Base-by-base conservation (phyloP, 2,329 filamentous ascomycete genomes). In the Curvularia verruculosa region DNA sequence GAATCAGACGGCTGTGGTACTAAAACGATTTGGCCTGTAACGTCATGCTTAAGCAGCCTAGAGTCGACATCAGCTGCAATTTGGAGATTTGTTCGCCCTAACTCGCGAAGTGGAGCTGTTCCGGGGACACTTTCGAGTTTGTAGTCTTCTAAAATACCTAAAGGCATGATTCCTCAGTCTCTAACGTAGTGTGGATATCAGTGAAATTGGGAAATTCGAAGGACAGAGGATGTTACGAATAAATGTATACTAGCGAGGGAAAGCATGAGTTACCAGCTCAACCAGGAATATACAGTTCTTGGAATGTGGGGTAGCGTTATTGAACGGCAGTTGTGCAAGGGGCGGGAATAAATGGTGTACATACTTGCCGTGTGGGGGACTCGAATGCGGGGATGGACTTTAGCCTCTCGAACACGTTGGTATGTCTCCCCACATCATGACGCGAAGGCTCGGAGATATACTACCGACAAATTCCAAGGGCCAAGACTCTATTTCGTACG, bases 1-100 rank as follows among this genome's bases (percentile, higher is more conserved):
- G 82, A 80, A 39, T 64, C 78, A 48, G 78, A 81, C 0, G 82
- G 83, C 66, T 84, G 82, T 1, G 83, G 83, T 18, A 84, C 81
- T 52, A 84, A 74, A 26, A 83, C 78, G 7, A 80, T 82, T 39
- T 70, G 52, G 23, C 75, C 77, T 3, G 60, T 59, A 10, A 57
- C 31, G 52, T 69, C 66, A 37, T 68, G 66, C 48, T 69, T 69
- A 31, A 69, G 60, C 18, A 66, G 53, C 5, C 50, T 50, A 21
- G 52, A 53, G 36, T 67, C 64, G 21, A 67, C 49, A 15, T 56
- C 64, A 2, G 31, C 47, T 6, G 58, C 48, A 31, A 64, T 18
- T 40, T 67, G 64, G 5, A 61, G 47, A 44, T 69, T 61, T 15
- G 51, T 28, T 1, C 63, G 51, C 6, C 60, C 58, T n/a, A 68